Evolutionary conservation across 2,329 filamentous ascomycete genomes (phyloP).

Genomic region (Colletotrichum limetticola): DNA sequence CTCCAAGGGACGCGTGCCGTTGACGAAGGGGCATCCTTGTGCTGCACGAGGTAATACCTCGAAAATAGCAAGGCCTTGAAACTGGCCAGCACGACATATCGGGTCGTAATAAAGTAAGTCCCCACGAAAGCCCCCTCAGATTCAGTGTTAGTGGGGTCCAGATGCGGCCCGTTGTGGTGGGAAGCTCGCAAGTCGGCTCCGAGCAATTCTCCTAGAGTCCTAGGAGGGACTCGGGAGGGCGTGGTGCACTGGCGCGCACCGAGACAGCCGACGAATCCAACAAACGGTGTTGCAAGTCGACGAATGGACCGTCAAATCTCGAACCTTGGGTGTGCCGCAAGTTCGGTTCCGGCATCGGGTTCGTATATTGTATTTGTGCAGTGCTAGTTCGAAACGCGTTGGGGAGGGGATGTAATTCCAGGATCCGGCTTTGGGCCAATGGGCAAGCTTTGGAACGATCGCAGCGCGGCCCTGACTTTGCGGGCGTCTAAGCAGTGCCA

Average conservation of each 20-base stretch:
- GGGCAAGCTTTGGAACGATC: background rate
- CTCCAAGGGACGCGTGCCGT: constrained; percentile 20
- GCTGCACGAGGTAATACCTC: constrained; percentile 3
- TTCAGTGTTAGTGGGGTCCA: constrained; percentile 20
- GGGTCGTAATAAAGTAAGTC: constrained; percentile 26
- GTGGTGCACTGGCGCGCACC: background rate
- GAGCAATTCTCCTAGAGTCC: constrained; percentile 20
- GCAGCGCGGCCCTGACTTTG: constrained; percentile 1
- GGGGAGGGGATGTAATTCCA: background rate
- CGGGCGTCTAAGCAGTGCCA: background rate
- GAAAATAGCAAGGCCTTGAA: constrained; percentile 15
- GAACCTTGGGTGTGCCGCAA: constrained; percentile 1
- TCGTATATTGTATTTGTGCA: background rate
- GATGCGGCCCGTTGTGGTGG: background rate
- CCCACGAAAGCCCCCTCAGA: constrained; percentile 20
- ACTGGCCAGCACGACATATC: constrained; percentile 30
- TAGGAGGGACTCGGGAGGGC: background rate
- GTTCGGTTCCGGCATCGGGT: constrained; percentile 26
- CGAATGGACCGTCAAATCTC: background rate
- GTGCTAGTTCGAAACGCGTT: background rate
- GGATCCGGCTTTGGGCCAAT: constrained; percentile 10
- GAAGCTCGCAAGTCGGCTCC: constrained; percentile 27
- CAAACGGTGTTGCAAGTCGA: background rate
- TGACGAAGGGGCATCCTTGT: constrained; percentile 21
- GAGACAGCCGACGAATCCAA: constrained; percentile 15